Base-by-base conservation (phyloP, 306 rosid genomes). In the Geum urbanum region DNA sequence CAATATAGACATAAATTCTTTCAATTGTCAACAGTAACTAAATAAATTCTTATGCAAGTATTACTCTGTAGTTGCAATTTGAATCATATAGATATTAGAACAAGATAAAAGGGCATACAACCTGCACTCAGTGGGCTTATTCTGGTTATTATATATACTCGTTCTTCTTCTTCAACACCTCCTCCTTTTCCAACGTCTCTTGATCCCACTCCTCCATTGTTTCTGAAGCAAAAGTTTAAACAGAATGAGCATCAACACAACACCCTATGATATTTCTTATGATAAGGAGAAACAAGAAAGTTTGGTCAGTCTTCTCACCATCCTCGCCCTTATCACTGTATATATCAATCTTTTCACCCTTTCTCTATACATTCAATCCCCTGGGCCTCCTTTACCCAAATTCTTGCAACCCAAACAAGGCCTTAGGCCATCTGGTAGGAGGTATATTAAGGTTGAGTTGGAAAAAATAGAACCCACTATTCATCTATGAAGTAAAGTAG, bases 201-300 rank as follows among this genome's bases (percentile, higher is more conserved):
- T 87, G 96, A 89, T 95, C 99, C 97, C 99, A 95, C 37, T 95
- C 99, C 84, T 89, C 97, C 99, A 95, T 95, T 0, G 99, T 87
- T 5, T 89, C 99, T 89, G 64, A 9, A 44, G 54, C 9, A 44
- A 70, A 19, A 73, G 15, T 63, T 6, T 43, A 20, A 4, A 32
- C 74, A 59, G 54, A 65, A 43, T 56, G 41, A 57, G 53, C 66
- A 67, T 76, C 66, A 16, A 48, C 27, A 56, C 55, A 27, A 66
- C 12, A 40, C 18, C 27, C 15, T 2, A 56, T 9, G 50, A 27
- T 16, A 56, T 15, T 27, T 44, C 2, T 27, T 39, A 67, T 2
- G 43, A 48, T 27, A 8, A n/a, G 53, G 20, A 4, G 12, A 71
- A 15, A 55, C 62, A 73, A 66, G 11, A 14, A 44, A 47, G 11